Evolutionary conservation across 148 eudicot species (phyloP).

Genomic region (Chenopodium quinoa): DNA sequence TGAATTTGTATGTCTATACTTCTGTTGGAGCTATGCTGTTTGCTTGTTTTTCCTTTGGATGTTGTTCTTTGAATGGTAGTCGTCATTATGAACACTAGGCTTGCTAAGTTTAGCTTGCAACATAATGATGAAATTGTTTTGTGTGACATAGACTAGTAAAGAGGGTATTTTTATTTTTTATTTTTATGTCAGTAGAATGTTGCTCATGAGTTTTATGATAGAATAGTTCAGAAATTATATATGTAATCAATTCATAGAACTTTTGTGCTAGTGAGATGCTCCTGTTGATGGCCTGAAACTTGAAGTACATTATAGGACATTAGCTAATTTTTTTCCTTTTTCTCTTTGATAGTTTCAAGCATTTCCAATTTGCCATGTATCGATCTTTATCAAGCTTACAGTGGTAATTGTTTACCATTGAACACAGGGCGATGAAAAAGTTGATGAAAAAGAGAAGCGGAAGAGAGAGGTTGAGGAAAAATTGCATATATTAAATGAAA

Average conservation of each 20-base stretch:
- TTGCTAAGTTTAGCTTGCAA: not conserved
- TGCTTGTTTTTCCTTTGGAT: not conserved
- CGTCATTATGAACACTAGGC: not conserved
- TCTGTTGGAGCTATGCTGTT: not conserved
- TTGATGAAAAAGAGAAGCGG: constrained; percentile 56
- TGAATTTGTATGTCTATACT: not conserved
- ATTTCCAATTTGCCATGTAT: not conserved
- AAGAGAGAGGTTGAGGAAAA: constrained; percentile 77
- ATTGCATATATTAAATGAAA: constrained; percentile 60
- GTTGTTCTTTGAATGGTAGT: not conserved
- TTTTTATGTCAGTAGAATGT: not conserved
- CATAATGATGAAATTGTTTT: not conserved
- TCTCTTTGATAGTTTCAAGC: constrained; percentile 2
- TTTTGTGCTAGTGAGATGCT: not conserved
- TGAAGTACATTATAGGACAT: not conserved
- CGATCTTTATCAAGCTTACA: not conserved
- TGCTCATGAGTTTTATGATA: not conserved
- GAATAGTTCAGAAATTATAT: not conserved
- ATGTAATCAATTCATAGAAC: not conserved
- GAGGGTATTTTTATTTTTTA: not conserved
- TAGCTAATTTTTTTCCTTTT: not conserved
- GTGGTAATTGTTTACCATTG: constrained; percentile 10
- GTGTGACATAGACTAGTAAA: not conserved
- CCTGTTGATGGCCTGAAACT: not conserved
- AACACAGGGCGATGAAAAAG: constrained; percentile 38